Evolutionary conservation across 1,284 basidiomycete species (phyloP).

Genomic region (Termitomyces sp.): DNA sequence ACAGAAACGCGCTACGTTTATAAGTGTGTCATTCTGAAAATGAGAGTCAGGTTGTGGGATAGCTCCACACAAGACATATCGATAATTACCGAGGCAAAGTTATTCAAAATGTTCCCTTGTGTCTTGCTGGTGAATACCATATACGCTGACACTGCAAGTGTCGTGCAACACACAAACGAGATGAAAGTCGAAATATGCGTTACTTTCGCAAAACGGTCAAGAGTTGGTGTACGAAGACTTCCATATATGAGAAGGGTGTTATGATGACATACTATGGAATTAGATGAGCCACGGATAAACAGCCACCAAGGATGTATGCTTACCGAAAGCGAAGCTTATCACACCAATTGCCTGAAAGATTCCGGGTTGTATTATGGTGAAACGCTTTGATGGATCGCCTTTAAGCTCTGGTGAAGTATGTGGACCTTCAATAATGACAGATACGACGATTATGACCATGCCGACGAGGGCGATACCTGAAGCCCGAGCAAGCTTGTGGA

Average conservation of each 20-base stretch:
- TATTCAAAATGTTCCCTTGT: conserved; percentile 91
- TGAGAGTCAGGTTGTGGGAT: background rate
- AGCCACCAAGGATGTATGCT: background rate
- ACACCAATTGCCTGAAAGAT: conserved; percentile 92
- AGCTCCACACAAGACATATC: background rate
- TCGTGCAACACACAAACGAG: conserved; percentile 76
- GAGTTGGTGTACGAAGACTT: conserved; percentile 85
- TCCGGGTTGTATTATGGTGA: conserved; percentile 71
- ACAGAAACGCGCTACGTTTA: conserved; percentile 92
- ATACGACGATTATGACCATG: conserved; percentile 91
- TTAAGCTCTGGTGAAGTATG: conserved; percentile 76
- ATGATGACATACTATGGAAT: conserved; percentile 73
- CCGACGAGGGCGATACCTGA: conserved; percentile 86
- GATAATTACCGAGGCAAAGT: conserved; percentile 68
- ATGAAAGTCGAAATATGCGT: conserved; percentile 88
- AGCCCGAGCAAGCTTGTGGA: conserved; percentile 93
- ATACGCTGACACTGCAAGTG: conserved; percentile 89
- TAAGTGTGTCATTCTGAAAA: conserved; percentile 69
- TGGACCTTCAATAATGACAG: conserved; percentile 84
- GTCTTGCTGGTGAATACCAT: conserved; percentile 94
- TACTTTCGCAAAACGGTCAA: conserved; percentile 91
- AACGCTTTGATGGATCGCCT: conserved; percentile 68
- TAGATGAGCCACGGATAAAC: background rate
- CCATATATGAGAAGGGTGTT: conserved; percentile 95
- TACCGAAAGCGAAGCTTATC: conserved; percentile 86